phyloP scores from a whole-genome alignment of 2,329 filamentous ascomycete genomes.

The Ophiostoma novo-ulmi region DNA sequence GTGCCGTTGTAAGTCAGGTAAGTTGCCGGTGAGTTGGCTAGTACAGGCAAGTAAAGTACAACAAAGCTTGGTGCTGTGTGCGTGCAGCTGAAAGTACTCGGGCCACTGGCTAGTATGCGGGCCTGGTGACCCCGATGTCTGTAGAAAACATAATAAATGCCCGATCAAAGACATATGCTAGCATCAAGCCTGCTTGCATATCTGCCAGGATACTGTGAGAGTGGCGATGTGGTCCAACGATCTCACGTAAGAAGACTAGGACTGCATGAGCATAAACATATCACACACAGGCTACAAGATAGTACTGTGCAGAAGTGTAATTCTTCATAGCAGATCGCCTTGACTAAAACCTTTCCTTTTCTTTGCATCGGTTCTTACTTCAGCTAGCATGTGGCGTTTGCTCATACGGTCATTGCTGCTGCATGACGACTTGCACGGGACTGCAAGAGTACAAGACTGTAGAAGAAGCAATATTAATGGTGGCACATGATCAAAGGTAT shows the following conservation, averaged over 20 bases:
- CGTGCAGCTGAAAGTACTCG: neutral
- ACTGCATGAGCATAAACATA: too few relatives aligned
- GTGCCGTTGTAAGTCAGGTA: neutral
- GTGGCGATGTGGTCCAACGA: neutral
- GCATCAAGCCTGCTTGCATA: neutral
- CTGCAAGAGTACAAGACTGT: neutral
- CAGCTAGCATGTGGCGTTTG: neutral
- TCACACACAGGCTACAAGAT: too few relatives aligned
- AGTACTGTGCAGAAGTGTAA: too few relatives aligned
- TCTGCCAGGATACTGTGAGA: neutral
- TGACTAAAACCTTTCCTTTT: neutral
- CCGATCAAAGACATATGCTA: constrained; percentile 4
- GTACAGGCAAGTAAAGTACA: neutral
- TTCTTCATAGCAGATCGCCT: too few relatives aligned
- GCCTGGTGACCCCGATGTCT: neutral
- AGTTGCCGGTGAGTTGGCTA: neutral
- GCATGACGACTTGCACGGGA: neutral
- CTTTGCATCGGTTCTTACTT: neutral
- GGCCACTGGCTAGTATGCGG: neutral
- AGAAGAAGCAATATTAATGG: too few relatives aligned
- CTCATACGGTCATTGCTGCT: neutral
- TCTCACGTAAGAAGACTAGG: neutral
- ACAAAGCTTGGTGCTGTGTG: neutral
- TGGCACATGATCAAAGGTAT: neutral
- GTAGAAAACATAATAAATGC: neutral